Base-by-base conservation (phyloP, 129 eudicot species). In the Pulicaria dysenterica region DNA sequence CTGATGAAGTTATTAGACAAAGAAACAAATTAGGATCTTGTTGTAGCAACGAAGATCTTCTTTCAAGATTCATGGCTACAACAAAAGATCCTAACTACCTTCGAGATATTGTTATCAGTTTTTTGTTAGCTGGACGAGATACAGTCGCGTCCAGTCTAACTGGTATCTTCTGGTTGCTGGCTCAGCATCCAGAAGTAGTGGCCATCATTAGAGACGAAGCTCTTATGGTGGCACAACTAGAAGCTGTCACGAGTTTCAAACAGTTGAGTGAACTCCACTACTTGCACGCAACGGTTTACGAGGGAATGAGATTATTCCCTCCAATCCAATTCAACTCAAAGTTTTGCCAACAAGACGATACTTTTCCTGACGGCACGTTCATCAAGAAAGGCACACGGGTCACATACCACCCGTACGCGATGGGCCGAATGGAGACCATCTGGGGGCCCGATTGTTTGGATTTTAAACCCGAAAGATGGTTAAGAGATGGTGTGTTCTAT, bases 391-490 rank as follows among this genome's bases (percentile, higher is more conserved):
- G 95, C 0, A 85, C 88, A 1, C 84, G 98, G 41, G 98, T 93
- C 43, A 93, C 90, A 1, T 89, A 87, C 67, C 98, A 93, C 51
- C 85, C 96, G 0, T 93, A 89, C 16, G 98, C 98, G 0, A 93
- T 93, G 98, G 98, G 95, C 3, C 85, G 98, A 45, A 87, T 89
- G 96, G 92, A 88, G 65, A 77, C 85, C n/a, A 89, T 89, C 13
- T 93, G 96, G 98, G 98, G 96, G 0, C 3, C 77, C 15, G 96
- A 92, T 72, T 89, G 88, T 67, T 82, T 83, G 46, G 89, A 75
- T 14, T 92, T 92, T 64, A 92, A 83, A 77, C 98, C 98, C 2
- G 86, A 82, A 59, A 89, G 98, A 79, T 93, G 96, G 98, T 70
- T 93, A 37, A 89, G 70, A 64, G 82, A 88, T 38, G 95, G 95